Evolutionary conservation across 2,329 filamentous ascomycete genomes (phyloP), one percentile per base, ranked within the genome.

Genomic region (Beauveria rudraprayagi): DNA sequence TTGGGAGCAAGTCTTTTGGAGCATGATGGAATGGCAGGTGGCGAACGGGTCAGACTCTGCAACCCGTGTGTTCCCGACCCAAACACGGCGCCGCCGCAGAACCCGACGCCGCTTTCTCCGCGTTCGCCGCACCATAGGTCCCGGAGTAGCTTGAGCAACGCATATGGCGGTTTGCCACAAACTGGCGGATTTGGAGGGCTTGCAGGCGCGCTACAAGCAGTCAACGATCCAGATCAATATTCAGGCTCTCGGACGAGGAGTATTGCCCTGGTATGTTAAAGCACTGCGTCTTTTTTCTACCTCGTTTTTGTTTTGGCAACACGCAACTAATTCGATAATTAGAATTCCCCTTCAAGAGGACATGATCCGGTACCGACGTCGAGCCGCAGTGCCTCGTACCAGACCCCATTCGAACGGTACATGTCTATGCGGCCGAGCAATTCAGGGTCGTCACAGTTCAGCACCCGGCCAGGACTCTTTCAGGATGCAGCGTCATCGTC

Each of bases 21-120:
- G 65, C 74, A 76, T 68, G 77, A 72, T 64, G 76, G 70, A 37
- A 71, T 81, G 26, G 76, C 78, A 4, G 83, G 83, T 17, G 83
- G 83, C 28, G 82, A 84, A 66, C 76, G 80, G 48, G 83, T 85
- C 54, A 75, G 83, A 56, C 77, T 86, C 14, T 86, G 83, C 71
- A 85, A 85, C 66, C 83, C 83, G 1, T 86, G 83, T 64, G 83
- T 86, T 8, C 83, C 83, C 14, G 83, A 85, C 63, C 83, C 83
- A 6, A 85, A 85, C 67, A 84, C 77, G 8, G 77, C 81, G 22
- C 83, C 83, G 30, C 82, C 82, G 7, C 76, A 77, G 61, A 73
- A 76, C 24, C 76, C 76, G 28, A 70, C 69, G 65, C 68, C 16
- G 68, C 69, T 71, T 24, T 75, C 74, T 5, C 70, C 74, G 7